Percentiles rank a stretch among this genome's conserved stretches.
These are phyloP conservation scores for Macrocybe gigantea DNA, from an alignment of 768 basidiomycete species.

Conservation along the genomic window DNA sequence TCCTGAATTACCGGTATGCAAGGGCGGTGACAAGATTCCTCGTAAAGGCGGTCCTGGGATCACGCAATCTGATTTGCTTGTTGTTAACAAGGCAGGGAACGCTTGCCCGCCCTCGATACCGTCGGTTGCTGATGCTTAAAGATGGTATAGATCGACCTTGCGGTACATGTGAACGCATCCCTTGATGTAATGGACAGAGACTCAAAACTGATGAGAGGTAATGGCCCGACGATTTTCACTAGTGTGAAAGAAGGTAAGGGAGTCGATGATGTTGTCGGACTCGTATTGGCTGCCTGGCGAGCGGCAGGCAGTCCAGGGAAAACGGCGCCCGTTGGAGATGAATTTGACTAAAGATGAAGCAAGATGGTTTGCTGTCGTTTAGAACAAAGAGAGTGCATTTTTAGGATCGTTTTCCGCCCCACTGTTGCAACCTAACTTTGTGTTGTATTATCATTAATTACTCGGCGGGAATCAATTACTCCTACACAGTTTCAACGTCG, in stretches of 20 bases:
- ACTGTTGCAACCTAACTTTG: background rate
- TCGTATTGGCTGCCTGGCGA: constrained; percentile 88
- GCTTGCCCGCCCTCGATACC: background rate
- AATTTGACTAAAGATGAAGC: too few relatives aligned
- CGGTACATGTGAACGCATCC: constrained; percentile 87
- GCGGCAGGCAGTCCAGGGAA: constrained; percentile 70
- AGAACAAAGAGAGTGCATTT: too few relatives aligned
- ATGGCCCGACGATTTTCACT: constrained; percentile 89
- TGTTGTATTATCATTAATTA: constrained; percentile 1
- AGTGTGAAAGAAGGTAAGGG: constrained; percentile 76
- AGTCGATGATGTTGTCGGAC: constrained; percentile 73
- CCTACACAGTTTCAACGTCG: too few relatives aligned
- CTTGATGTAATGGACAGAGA: constrained; percentile 94
- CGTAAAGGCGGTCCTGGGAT: constrained; percentile 98
- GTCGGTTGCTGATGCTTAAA: background rate
- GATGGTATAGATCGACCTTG: constrained; percentile 75
- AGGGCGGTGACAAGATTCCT: constrained; percentile 98
- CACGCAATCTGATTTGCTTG: constrained; percentile 88
- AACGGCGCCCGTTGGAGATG: constrained; percentile 40
- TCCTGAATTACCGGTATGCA: background rate
- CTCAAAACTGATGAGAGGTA: constrained; percentile 88
- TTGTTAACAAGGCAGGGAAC: constrained; percentile 81
- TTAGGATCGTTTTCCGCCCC: too few relatives aligned
- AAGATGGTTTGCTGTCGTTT: too few relatives aligned
- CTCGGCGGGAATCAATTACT: too few relatives aligned